Evolutionary conservation across 805 yeast genomes (phyloP).

Genomic region (Ogataea nitratoaversa): DNA sequence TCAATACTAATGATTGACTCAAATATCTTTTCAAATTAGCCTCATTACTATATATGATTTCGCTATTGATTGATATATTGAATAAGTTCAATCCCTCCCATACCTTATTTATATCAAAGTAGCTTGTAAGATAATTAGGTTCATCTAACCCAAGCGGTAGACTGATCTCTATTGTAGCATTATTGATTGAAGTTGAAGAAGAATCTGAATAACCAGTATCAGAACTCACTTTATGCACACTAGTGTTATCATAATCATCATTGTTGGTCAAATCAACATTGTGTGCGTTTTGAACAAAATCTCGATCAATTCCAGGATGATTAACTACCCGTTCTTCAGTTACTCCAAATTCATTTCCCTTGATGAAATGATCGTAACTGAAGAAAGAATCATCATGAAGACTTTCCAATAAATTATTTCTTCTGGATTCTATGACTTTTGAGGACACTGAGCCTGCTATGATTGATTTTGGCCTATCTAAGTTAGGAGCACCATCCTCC

Average conservation of each 20-base stretch:
- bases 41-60: slow-evolving; percentile 7
- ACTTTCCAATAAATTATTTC: neutral
- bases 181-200: neutral
- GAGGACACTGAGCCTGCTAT: slow-evolving; percentile 1
- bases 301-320: neutral
- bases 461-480: neutral
- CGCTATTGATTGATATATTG: slow-evolving; percentile 15
- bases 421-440: slow-evolving; percentile 7
- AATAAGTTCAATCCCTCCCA: slow-evolving; percentile 16
- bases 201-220: neutral
- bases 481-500: neutral
- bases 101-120: slow-evolving; percentile 4
- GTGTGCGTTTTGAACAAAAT: too few relatives aligned
- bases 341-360: neutral
- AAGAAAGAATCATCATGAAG: neutral
- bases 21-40: slow-evolving; percentile 10
- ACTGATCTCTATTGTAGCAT: slow-evolving; percentile 4
- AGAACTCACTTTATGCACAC: too few relatives aligned
- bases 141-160: slow-evolving; percentile 1
- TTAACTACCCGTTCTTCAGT: neutral
- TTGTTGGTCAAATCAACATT: too few relatives aligned
- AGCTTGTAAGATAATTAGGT: neutral
- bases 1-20: slow-evolving; percentile 11
- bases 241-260: too few relatives aligned
- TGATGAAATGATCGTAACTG: too few relatives aligned